Conservation (phyloP, 306 rosid species). For the Corylus avellana region DNA sequence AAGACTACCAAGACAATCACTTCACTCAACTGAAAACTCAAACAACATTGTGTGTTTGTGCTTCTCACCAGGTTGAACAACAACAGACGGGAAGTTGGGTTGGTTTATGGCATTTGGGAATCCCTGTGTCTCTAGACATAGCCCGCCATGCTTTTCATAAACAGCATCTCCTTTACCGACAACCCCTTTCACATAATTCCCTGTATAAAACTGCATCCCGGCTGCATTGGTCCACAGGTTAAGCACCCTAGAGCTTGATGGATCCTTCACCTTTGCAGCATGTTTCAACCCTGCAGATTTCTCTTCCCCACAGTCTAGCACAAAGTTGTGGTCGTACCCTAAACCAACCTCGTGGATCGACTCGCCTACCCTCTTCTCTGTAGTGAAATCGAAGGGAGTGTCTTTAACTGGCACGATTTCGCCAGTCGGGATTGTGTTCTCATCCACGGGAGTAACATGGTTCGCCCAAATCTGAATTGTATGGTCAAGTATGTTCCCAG, state of each 20-base stretch:
- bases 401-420: slow-evolving; percentile 74
- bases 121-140: slow-evolving; percentile 95
- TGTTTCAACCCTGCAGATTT: slow-evolving; percentile 59
- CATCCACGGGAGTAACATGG: slow-evolving; percentile 74
- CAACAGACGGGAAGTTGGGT: slow-evolving; percentile 72
- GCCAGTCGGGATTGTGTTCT: slow-evolving; percentile 69
- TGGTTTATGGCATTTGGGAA: slow-evolving; percentile 84
- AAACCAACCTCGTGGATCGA: slow-evolving; percentile 67
- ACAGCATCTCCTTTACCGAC: slow-evolving; percentile 70
- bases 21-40: slow-evolving; percentile 75
- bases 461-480: slow-evolving; percentile 68
- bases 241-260: slow-evolving; percentile 79
- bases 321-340: slow-evolving; percentile 89
- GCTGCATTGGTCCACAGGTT: slow-evolving; percentile 83
- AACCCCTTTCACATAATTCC: slow-evolving; percentile 69
- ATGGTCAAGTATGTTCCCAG: slow-evolving; percentile 73
- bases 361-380: slow-evolving; percentile 67
- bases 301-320: slow-evolving; percentile 74
- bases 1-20: slow-evolving; percentile 4
- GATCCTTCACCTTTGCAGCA: slow-evolving; percentile 84
- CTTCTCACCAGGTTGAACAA: slow-evolving; percentile 77
- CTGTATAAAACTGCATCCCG: slow-evolving; percentile 95
- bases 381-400: slow-evolving; percentile 80
- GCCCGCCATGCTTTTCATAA: slow-evolving; percentile 79
- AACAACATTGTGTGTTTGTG: slow-evolving; percentile 81